Evolutionary conservation across 495 filamentous ascomycete species (phyloP), one percentile per base, ranked within the genome.

Genomic region (Tuber borchii): DNA sequence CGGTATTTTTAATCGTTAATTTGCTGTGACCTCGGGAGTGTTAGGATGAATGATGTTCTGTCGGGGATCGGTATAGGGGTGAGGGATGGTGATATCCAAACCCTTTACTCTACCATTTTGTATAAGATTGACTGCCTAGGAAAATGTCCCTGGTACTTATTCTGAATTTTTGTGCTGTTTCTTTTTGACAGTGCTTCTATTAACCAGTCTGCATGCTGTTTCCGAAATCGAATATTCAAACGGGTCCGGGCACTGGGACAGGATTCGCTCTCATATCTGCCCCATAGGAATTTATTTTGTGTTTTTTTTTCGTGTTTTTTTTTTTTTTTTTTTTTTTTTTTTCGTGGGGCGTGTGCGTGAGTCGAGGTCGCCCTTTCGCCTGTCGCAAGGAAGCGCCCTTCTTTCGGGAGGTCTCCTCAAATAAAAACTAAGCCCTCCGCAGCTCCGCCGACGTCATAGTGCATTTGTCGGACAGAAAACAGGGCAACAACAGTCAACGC

Each of bases 371-470:
- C 26, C 14, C 56, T 79, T 79, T 72, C 79, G 77, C 78, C 78
- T 79, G 78, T 73, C 51, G 73, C 78, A 79, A 79, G 78, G 76
- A 79, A 79, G 78, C 73, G 73, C 45, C 79, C 78, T 79, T 79
- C 78, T 79, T 79, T 79, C 77, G 78, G 78, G 78, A 79, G 78
- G 78, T 79, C 78, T 79, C 78, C 79, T 75, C 76, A 76, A 79
- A 79, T 79, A 79, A 79, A 73, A 79, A 70, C 78, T 79, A 79
- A 79, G 78, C 73, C 77, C 78, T 79, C 70, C 77, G 69, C 77
- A 79, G 78, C 73, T 79, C 78, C 78, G 73, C 78, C 73, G 73
- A 81, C 79, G 79, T 81, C 79, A 81, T 81, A 81, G 79, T 81
- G 79, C 79, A 81, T 81, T 79, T 73, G 73, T 73, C 79, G 75